A percentile compares a stretch with the other conserved stretches of the same genome.
Conservation (phyloP, 1,139 yeast genomes). For the Saccharomyces hybrid region DNA sequence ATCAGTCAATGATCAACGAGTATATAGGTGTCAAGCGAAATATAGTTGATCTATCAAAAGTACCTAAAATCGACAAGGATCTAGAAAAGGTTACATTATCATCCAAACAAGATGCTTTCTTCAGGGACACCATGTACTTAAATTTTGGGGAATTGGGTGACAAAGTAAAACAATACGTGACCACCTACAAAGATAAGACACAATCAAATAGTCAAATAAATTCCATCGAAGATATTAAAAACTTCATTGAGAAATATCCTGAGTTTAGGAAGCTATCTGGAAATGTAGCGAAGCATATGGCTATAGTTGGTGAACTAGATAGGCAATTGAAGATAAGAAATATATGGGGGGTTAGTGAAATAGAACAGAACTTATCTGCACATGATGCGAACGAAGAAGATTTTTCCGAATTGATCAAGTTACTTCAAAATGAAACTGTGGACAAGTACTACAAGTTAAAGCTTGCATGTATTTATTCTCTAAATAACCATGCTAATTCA, state of each 20-base stretch:
- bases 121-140: constrained; percentile 68
- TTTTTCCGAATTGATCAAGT: constrained; percentile 39
- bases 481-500: constrained; percentile 47
- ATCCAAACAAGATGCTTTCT: constrained; percentile 67
- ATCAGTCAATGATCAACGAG: constrained; percentile 96
- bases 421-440: constrained; percentile 33
- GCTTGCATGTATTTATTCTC: constrained; percentile 62
- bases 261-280: constrained; percentile 82
- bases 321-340: constrained; percentile 51
- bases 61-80: constrained; percentile 38
- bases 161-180: constrained; percentile 75
- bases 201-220: constrained; percentile 63
- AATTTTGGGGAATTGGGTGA: constrained; percentile 95
- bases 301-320: constrained; percentile 79
- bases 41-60: constrained; percentile 54
- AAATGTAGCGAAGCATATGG: constrained; percentile 89
- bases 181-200: constrained; percentile 67
- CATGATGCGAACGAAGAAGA: constrained; percentile 50
- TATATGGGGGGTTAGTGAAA: constrained; percentile 80
- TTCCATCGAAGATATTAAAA: constrained; percentile 80
- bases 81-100: constrained; percentile 55
- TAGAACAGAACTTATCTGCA: constrained; percentile 79
- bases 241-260: constrained; percentile 84
- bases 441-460: constrained; percentile 44
- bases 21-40: constrained; percentile 74